Evolutionary conservation across 345 rosid species (phyloP), one percentile per base, ranked within the genome.

Genomic region (Pelargonium nanum): DNA sequence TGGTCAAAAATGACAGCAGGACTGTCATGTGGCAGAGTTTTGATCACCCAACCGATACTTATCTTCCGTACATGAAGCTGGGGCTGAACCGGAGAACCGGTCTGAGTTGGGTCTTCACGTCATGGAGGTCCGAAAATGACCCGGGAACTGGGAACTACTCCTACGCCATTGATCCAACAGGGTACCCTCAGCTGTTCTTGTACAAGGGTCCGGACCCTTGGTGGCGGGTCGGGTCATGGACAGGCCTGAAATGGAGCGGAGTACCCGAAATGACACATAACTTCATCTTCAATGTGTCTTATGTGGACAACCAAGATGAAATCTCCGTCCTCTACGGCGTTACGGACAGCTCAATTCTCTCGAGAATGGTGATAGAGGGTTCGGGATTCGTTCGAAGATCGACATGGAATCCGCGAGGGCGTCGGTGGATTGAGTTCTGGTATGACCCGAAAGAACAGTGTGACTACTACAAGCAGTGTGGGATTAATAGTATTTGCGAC

Each of bases 161-260:
- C 24, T 75, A 45, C 53, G 67, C 72, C 60, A 32, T 87, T 8
- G 72, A 81, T 4, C 77, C 68, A 1, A 55, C 15, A 5, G 89
- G 85, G 52, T 81, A 59, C 24, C 82, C 92, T 0, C 85, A 89
- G 63, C 10, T 71, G 62, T 53, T 70, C 20, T 24, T 86, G 22
- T 83, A 81, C 59, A 65, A 74, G n/a, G 85, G 76, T 22, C 28
- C 34, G 9, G 10, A 0, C 5, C 66, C 55, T 5, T 51, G 62
- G 61, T 84, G 83, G 86, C 82, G 94, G 32, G 66, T 60, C 4
- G 91, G 91, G 4, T 65, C 84, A 21, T 81, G 88, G 91, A 84
- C 80, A 6, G 87, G 89, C 3, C 50, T 19, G 16, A 74, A 79
- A 55, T 84, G 80, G 88, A 81, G 70, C 48, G 90, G 86, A 22